Evolutionary conservation across 2,329 filamentous ascomycete genomes (phyloP).

Genomic region (Colletotrichum higginsianum): DNA sequence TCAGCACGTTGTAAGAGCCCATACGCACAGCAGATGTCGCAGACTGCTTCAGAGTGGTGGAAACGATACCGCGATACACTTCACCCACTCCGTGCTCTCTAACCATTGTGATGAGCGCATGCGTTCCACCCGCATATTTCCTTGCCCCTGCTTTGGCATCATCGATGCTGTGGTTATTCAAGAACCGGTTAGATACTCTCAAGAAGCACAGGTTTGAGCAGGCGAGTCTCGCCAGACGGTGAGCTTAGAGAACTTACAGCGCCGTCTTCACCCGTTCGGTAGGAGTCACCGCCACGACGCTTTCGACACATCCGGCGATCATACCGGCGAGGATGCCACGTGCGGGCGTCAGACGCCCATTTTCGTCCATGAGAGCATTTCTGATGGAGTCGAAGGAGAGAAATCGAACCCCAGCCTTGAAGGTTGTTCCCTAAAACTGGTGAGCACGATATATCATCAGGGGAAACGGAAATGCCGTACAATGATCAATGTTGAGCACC

Average conservation of each 20-base stretch:
- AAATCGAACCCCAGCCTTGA: constrained; percentile 77
- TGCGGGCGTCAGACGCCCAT: constrained; percentile 68
- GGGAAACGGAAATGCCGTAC: constrained; percentile 40
- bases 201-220: background rate
- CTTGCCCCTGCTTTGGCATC: constrained; percentile 51
- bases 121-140: constrained; percentile 49
- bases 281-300: constrained; percentile 76
- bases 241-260: constrained; percentile 52
- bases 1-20: constrained; percentile 64
- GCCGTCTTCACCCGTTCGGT: constrained; percentile 80
- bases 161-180: constrained; percentile 49
- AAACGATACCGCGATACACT: constrained; percentile 60
- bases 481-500: constrained; percentile 72
- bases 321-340: constrained; percentile 76
- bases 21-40: constrained; percentile 63
- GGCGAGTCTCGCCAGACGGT: background rate
- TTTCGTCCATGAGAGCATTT: constrained; percentile 67
- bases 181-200: background rate
- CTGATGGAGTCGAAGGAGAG: constrained; percentile 77
- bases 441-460: background rate
- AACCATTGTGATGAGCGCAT: constrained; percentile 53
- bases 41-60: constrained; percentile 64
- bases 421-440: constrained; percentile 66
- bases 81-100: constrained; percentile 57
- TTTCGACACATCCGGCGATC: constrained; percentile 73